Base-by-base conservation (phyloP, 2,329 filamentous ascomycete genomes). In the Xylariomycetidae sp. region DNA sequence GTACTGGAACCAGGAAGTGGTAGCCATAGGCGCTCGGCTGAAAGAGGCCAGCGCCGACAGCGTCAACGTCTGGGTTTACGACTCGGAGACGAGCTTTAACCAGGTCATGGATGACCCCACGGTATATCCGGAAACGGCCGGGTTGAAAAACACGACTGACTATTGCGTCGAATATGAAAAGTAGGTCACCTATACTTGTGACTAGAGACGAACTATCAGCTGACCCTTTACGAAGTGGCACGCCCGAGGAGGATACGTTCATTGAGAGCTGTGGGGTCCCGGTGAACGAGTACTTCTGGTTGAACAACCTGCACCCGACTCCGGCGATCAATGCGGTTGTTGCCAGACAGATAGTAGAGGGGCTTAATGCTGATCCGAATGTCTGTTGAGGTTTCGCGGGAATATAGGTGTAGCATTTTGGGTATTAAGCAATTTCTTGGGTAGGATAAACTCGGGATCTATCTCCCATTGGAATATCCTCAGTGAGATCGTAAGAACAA, bases 281-380 rank as follows among this genome's bases (percentile, higher is more conserved):
- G 0, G 74, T 80, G 3, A 72, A 81, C 48, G 59, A 81, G 56
- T 82, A 81, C 50, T 70, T 82, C 45, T 82, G 77, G 78, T 58
- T 81, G 18, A 81, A 82, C 45, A 63, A 55, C 25, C 52, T 82
- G 42, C 79, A 82, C 49, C 78, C 79, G n/a, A 82, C 77, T 0
- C 77, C 72, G 49, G 68, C 74, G 0, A 68, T 81, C 33, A 77
- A 82, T 42, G 72, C 80, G 32, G 70, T 71, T 5, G 68, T 78
- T 6, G 78, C 77, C 1, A 57, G 70, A 37, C 53, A 61, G 31
- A 57, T 79, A 26, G 62, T 65, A 3, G 51, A 57, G 33, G 50
- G 57, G 4, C 43, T 73, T 42, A 38, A 38, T 6, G 53, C 45
- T 9, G 63, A 60, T 3, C 64, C 63, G 0, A 64, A 62, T 30